Evolutionary conservation across 1,284 basidiomycete genomes (phyloP), one percentile per base, ranked within the genome.

Genomic region (Irpex lacteus): DNA sequence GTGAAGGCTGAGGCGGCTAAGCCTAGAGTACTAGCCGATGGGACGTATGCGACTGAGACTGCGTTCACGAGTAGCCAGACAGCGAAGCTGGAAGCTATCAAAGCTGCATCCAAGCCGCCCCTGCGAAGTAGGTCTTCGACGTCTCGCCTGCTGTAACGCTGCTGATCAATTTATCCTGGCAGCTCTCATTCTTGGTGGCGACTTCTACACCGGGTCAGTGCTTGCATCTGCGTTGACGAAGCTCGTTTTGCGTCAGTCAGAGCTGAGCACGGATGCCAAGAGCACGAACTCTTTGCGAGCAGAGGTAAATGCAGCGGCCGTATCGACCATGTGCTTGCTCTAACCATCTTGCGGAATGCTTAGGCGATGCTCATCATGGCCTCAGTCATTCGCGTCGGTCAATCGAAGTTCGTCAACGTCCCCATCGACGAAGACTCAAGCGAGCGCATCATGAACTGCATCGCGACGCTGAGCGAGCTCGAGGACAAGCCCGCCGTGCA

Each of bases 331-430:
- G 21, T 60, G 57, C 3, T 60, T 50, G n/a, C 21, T 67, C 38
- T 52, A 18, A 8, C 59, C 50, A 8, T 9, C 40, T 34, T 5
- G 19, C 15, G n/a, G 1, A 26, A n/a, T 59, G 13, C 49, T 3
- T 68, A 93, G 90, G 90, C 95, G 2, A 98, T 99, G 94, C 84
- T 99, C 65, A 96, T 99, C 74, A 98, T 99, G 97, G 92, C 95
- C 2, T 98, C 95, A 15, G 85, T 98, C 72, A 93, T 99, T 71
- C 94, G 97, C 59, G 95, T 98, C 58, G 98, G 98, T 50, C 97
- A 98, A 80, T 96, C 94, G 65, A 96, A 97, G 75, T 98, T 98
- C 71, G 93, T 92, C 50, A 88, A 92, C 0, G 90, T 92, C 1
- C 92, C 94, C 13, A 99, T 99, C 70, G 98, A 99, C 80, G 98